These are phyloP conservation scores for Nakaseomyces uthaithaninus DNA, from an alignment of 1,139 yeast species.

Conservation along the genomic window DNA sequence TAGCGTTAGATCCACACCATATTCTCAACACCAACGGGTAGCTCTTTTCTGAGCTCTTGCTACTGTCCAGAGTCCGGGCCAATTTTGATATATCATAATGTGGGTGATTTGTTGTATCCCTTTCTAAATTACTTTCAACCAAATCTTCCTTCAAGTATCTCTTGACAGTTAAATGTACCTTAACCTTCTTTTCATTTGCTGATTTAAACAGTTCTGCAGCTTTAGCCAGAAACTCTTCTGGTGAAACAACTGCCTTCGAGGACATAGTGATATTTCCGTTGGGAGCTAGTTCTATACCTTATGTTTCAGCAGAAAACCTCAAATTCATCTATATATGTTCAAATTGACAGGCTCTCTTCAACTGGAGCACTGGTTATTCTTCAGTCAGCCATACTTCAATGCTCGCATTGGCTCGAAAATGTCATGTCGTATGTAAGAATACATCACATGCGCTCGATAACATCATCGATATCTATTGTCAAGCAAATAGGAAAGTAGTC, in stretches of 20 bases:
- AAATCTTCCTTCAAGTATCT: conserved; percentile 24
- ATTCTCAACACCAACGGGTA: conserved; percentile 51
- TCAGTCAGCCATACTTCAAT: too few species aligned
- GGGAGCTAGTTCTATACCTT: background rate
- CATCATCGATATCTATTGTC: too few species aligned
- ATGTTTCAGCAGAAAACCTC: too few species aligned
- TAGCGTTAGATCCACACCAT: conserved; percentile 45
- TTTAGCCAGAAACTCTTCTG: conserved; percentile 21
- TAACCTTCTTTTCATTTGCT: conserved; percentile 25
- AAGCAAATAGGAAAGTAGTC: too few species aligned
- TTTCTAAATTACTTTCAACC: conserved; percentile 27
- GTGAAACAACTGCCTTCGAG: conserved; percentile 8
- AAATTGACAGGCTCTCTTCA: too few species aligned
- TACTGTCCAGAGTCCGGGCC: conserved; percentile 15
- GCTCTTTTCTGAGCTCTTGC: conserved; percentile 16
- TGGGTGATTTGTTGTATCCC: conserved; percentile 21
- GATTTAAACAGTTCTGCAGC: conserved; percentile 21
- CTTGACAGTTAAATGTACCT: conserved; percentile 26
- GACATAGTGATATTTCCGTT: conserved; percentile 10
- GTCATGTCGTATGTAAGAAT: too few species aligned
- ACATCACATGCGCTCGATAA: too few species aligned
- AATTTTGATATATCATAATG: conserved; percentile 26
- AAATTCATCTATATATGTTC: too few species aligned
- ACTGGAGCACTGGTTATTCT: too few species aligned
- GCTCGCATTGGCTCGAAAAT: too few species aligned